A percentile compares a stretch with the other conserved stretches of the same genome.
These are phyloP conservation scores for Flammula alnicola DNA, from an alignment of 1,284 basidiomycete genomes.

Conservation along the genomic window DNA sequence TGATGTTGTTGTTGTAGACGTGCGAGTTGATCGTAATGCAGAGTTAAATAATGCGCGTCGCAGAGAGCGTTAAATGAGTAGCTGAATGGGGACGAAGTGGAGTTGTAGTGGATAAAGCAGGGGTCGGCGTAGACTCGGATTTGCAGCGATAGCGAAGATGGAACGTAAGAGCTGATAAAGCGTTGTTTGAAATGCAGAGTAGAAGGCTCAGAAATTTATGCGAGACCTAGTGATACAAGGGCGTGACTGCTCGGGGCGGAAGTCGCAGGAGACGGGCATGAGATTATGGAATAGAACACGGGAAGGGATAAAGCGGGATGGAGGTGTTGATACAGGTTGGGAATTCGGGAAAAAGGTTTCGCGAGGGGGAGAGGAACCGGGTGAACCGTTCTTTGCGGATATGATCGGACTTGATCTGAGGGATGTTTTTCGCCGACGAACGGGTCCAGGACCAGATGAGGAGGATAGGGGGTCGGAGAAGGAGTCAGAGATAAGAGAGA, in stretches of 20 bases:
- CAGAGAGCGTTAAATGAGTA: conserved; percentile 22
- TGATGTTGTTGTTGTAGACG: conserved; percentile 18
- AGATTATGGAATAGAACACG: conserved; percentile 59
- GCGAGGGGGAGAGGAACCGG: conserved; percentile 30
- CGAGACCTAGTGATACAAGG: conserved; percentile 33
- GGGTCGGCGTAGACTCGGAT: conserved; percentile 7
- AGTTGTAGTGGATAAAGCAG: conserved; percentile 19
- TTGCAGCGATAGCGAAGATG: conserved; percentile 19
- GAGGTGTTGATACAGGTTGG: conserved; percentile 45
- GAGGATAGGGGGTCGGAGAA: conserved; percentile 10
- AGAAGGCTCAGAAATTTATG: conserved; percentile 21
- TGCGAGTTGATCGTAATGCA: conserved; percentile 30
- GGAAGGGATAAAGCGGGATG: conserved; percentile 47
- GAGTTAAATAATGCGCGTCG: conserved; percentile 27
- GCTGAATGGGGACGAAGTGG: conserved; percentile 18
- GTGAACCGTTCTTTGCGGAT: conserved; percentile 23
- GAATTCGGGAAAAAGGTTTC: conserved; percentile 31
- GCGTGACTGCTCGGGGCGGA: conserved; percentile 32
- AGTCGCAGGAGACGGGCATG: conserved; percentile 59
- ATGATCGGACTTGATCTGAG: conserved; percentile 52
- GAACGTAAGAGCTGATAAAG: conserved; percentile 13
- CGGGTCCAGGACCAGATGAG: conserved; percentile 47
- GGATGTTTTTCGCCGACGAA: conserved; percentile 58
- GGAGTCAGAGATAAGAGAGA: conserved; percentile 49
- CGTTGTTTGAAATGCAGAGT: conserved; percentile 3